Percentiles rank a stretch among this genome's conserved stretches.
phyloP scores from a whole-genome alignment of 2,329 filamentous ascomycete genomes.

The Fusarium illudens region DNA sequence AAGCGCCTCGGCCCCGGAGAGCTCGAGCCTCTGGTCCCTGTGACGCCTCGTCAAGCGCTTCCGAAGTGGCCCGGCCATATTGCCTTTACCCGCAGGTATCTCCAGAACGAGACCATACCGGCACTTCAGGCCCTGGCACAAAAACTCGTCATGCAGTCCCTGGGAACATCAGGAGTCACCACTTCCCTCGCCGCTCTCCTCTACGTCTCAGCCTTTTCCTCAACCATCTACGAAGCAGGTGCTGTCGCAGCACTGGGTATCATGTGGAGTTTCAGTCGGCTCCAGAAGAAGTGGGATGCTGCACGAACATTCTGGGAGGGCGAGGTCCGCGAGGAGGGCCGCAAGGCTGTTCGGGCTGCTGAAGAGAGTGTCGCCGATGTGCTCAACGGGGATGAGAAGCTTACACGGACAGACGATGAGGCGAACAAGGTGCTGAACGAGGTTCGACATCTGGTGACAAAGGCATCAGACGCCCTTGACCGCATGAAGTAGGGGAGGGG shows the following conservation, averaged over 20 bases:
- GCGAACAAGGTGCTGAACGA: conserved; percentile 45
- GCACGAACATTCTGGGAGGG: conserved; percentile 70
- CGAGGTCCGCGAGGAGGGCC: conserved; percentile 72
- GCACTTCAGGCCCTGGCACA: conserved; percentile 78
- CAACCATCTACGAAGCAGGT: conserved; percentile 67
- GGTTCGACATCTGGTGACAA: conserved; percentile 56
- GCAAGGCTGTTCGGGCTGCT: conserved; percentile 66
- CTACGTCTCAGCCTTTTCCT: conserved; percentile 64
- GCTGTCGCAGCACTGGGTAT: conserved; percentile 69
- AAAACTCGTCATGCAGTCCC: conserved; percentile 76
- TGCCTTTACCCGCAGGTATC: conserved; percentile 70
- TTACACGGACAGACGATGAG: conserved; percentile 26
- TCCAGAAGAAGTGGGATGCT: conserved; percentile 71
- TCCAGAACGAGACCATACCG: conserved; percentile 72
- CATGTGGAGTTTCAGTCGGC: conserved; percentile 64
- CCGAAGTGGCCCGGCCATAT: conserved; percentile 79
- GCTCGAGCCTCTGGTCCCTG: conserved; percentile 38
- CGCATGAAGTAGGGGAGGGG: conserved; percentile 57
- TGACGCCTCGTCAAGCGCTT: conserved; percentile 30
- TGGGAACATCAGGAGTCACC: conserved; percentile 74
- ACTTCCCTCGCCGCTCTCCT: conserved; percentile 63
- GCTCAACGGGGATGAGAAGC: conserved; percentile 47
- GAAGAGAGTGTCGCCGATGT: conserved; percentile 62
- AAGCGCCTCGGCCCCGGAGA: conserved; percentile 39
- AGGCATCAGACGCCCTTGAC: conserved; percentile 59